Evolutionary conservation across 169 alveolate genomes (phyloP).

Genomic region (Cryptosporidium meleagridis): DNA sequence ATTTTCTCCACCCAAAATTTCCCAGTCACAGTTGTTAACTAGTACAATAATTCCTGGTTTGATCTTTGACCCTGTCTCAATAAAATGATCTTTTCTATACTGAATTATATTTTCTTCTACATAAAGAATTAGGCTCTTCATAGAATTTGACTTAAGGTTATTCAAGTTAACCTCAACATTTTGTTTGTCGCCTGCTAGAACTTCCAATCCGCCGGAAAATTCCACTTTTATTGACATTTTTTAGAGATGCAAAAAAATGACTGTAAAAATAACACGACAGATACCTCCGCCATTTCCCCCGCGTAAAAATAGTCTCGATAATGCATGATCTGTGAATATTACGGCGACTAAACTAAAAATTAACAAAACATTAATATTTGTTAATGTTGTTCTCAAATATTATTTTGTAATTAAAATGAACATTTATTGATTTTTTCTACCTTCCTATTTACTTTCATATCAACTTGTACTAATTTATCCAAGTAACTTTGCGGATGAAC

Average conservation of each 20-base stretch:
- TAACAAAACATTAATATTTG: neutral
- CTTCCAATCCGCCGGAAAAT: slow-evolving; percentile 66
- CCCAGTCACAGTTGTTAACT: slow-evolving; percentile 95
- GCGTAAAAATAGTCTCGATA: slow-evolving; percentile 64
- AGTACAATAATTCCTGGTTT: slow-evolving; percentile 94
- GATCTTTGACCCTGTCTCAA: slow-evolving; percentile 74
- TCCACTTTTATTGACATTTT: slow-evolving; percentile 6
- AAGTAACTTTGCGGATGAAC: neutral
- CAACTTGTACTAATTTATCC: neutral
- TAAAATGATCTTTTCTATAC: slow-evolving; percentile 57
- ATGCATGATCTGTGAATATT: slow-evolving; percentile 66
- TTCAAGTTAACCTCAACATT: neutral
- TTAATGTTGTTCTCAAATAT: neutral
- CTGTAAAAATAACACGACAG: slow-evolving; percentile 19
- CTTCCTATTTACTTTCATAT: neutral
- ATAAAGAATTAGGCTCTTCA: slow-evolving; percentile 39
- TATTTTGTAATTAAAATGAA: neutral
- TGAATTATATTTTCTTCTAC: slow-evolving; percentile 34
- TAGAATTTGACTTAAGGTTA: neutral
- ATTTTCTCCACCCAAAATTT: slow-evolving; percentile 88
- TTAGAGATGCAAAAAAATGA: neutral
- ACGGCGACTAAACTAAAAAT: neutral
- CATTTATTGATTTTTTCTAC: neutral
- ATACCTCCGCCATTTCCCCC: slow-evolving; percentile 72
- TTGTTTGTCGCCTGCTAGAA: slow-evolving; percentile 40